These are phyloP conservation scores for Cornus suecica DNA, from an alignment of 148 eudicot genomes.

Conservation along the genomic window DNA sequence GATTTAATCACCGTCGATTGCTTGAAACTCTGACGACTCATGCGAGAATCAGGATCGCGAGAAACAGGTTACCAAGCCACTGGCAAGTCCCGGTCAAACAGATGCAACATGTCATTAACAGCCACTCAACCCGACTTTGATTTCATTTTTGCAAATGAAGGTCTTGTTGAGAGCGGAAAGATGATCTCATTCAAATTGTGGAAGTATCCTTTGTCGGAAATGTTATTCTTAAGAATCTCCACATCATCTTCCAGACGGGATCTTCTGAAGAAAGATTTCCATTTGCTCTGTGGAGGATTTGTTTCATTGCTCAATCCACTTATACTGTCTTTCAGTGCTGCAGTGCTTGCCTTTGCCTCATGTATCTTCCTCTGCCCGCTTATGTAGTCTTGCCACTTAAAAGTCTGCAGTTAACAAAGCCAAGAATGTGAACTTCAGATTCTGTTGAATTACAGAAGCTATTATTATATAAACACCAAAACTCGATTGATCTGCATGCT, in stretches of 20 bases:
- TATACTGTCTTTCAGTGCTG: slow-evolving; percentile 64
- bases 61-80: neutral
- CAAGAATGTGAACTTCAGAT: neutral
- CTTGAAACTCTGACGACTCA: neutral
- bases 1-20: neutral
- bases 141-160: slow-evolving; percentile 47
- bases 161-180: slow-evolving; percentile 68
- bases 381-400: slow-evolving; percentile 85
- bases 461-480: no score
- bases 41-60: neutral
- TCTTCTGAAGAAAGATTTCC: slow-evolving; percentile 70
- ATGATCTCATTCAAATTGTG: slow-evolving; percentile 63
- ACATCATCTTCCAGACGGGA: slow-evolving; percentile 58
- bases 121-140: slow-evolving; percentile 42
- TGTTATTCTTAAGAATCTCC: slow-evolving; percentile 47
- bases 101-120: neutral
- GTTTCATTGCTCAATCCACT: slow-evolving; percentile 44
- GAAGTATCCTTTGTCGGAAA: slow-evolving; percentile 63
- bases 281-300: slow-evolving; percentile 66
- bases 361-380: slow-evolving; percentile 64
- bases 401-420: slow-evolving; percentile 46
- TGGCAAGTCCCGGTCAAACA: neutral
- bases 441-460: no score
- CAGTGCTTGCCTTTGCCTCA: slow-evolving; percentile 75
- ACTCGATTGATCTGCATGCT: no score